Percentiles rank a stretch among this genome's conserved stretches.
These are phyloP conservation scores for Nothomitra cinnamomea DNA, from an alignment of 2,329 filamentous ascomycete genomes.

Conservation along the genomic window DNA sequence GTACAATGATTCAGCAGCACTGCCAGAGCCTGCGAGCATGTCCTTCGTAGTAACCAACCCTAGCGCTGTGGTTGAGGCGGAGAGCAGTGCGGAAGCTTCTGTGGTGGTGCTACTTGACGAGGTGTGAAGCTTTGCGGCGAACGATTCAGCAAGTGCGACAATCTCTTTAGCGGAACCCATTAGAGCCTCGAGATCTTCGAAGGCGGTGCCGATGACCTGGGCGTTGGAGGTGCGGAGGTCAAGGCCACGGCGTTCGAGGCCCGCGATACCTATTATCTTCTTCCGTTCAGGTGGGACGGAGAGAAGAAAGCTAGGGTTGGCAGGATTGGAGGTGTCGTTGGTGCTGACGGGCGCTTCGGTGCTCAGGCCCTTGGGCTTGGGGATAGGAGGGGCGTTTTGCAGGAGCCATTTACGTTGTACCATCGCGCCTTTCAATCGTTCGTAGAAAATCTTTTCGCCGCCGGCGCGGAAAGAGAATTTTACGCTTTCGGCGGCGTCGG, in stretches of 20 bases:
- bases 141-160: conserved; percentile 77
- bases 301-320: conserved; percentile 12
- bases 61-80: conserved; percentile 67
- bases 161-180: conserved; percentile 98
- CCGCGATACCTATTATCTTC: conserved; percentile 75
- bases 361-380: conserved; percentile 34
- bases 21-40: conserved; percentile 57
- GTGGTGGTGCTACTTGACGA: conserved; percentile 36
- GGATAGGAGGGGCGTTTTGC: conserved; percentile 74
- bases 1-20: conserved; percentile 65
- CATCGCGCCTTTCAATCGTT: conserved; percentile 72
- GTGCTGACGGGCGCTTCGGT: conserved; percentile 16
- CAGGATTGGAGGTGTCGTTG: conserved; percentile 16
- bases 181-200: conserved; percentile 87
- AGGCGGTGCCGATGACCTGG: conserved; percentile 77
- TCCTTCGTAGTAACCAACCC: conserved; percentile 90
- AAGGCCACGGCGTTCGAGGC: conserved; percentile 69
- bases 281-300: conserved; percentile 8
- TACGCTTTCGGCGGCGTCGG: conserved; percentile 54
- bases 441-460: conserved; percentile 79
- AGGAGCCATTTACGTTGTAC: conserved; percentile 92
- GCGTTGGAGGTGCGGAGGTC: conserved; percentile 87
- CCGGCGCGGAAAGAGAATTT: conserved; percentile 85
- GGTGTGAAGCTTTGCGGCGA: conserved; percentile 48
- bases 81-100: conserved; percentile 59